Base-by-base conservation (phyloP, 2,329 filamentous ascomycete genomes). In the Fusarium sp. region DNA sequence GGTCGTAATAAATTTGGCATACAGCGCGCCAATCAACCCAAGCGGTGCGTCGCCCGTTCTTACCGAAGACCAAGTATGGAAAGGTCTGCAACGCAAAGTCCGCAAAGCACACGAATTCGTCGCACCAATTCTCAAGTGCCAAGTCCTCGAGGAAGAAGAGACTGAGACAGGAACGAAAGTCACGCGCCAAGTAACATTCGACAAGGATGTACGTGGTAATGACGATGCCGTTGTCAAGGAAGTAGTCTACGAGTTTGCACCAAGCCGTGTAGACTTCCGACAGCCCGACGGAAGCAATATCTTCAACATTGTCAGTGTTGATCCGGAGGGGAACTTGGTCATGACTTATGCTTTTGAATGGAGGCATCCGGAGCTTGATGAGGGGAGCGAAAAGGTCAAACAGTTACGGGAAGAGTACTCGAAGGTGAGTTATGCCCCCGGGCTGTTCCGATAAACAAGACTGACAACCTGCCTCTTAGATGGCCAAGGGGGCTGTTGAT, bases 271-370 rank as follows among this genome's bases (percentile, higher is more conserved):
- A 37, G 77, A 78, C 42, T 81, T 80, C 56, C 64, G 67, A 13
- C 78, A 80, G 37, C 73, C 76, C n/a, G 78, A 79, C 44, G 80
- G 80, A 4, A 80, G 77, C 62, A 77, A 71, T 6, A 72, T 80
- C 50, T 74, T 74, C 50, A 81, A 81, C 37, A 64, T 81, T 14
- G 70, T 81, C 7, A 78, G 77, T 62, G 59, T 48, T 8, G 76
- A 76, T 0, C 57, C 68, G 3, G 74, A 73, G 8, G 78, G 74
- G 0, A 75, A 76, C 14, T 48, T 81, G 44, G 28, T 78, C 6
- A 70, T 81, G 74, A 81, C 77, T 19, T 81, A 77, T 45, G 70
- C 73, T 6, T 81, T 81, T 54, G 78, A 77, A 67, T 80, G 78
- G 79, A 67, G 73, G 28, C 76, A 79, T 31, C 70, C 77, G 2